Conservation (phyloP, 169 alveolate genomes). For the Eimeria maxima region DNA sequence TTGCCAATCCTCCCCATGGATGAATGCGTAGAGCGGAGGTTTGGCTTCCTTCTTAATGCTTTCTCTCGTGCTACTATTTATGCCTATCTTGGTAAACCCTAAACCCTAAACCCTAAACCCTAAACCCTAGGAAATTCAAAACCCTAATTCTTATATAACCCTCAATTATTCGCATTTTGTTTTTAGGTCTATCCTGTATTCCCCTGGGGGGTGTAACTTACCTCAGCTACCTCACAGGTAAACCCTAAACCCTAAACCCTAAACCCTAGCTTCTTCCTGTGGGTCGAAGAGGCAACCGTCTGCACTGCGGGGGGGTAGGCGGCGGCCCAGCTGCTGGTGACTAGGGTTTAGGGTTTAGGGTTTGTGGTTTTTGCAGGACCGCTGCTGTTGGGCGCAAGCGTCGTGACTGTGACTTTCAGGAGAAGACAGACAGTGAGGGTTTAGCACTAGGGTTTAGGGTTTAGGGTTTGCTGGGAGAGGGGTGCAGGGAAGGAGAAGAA, state of each 20-base stretch:
- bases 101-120: background rate
- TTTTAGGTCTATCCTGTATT: conserved; percentile 28
- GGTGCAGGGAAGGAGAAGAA: background rate
- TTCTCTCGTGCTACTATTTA: background rate
- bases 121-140: background rate
- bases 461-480: background rate
- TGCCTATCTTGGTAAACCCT: background rate
- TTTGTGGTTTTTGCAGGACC: conserved; percentile 28
- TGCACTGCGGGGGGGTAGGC: background rate
- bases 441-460: conserved; percentile 3
- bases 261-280: background rate
- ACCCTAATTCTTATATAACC: background rate
- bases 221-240: conserved; percentile 40
- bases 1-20: background rate
- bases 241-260: conserved; percentile 49
- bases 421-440: conserved; percentile 8
- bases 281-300: background rate
- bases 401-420: background rate
- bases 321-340: background rate
- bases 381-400: conserved; percentile 28
- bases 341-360: conserved; percentile 40
- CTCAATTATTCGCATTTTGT: background rate
- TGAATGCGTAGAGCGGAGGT: background rate
- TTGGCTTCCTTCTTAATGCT: background rate
- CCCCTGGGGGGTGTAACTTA: background rate